Base-by-base conservation (phyloP, 2,329 filamentous ascomycete species). In the Fusarium papillatum region DNA sequence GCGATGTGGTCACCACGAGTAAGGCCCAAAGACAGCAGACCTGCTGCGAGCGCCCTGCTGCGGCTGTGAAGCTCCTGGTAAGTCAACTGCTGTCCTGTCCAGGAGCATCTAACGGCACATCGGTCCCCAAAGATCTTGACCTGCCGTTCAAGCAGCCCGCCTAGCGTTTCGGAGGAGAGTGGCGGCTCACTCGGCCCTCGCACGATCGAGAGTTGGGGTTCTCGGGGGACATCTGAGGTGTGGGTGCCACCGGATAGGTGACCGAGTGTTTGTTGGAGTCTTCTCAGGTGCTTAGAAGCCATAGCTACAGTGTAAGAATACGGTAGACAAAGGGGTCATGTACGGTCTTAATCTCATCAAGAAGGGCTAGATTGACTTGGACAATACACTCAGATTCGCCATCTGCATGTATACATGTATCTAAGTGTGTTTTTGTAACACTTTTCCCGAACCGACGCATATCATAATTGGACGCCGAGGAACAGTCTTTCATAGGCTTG, bases 181-280 rank as follows among this genome's bases (percentile, higher is more conserved):
- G 41, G 41, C 19, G 53, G 29, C 29, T 57, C 26, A 34, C 6
- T 31, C 11, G 53, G 29, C 10, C 53, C 26, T 36, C 7, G 29
- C 19, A 57, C 24, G n/a, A 57, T 36, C 53, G 17, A 57, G 13
- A 57, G 29, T 31, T 57, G 82, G 1, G 16, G 10, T 29, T 53
- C 48, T 24, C 29, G 48, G 8, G 48, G 48, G 6, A 5, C 48
- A 53, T 53, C n/a, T 24, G 14, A 19, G 8, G 10, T 11, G 10
- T 4, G 19, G 5, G 41, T 9, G 41, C 11, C 41, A 22, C 41
- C 41, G 41, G 19, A 14, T 7, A 43, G 41, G 10, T 43, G 41
- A n/a, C 41, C 41, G 11, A 43, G 41, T 4, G 41, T 43, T 43
- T 43, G 41, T 7, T 43, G 41, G 41, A 43, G 41, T 43, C 41